Base-by-base conservation (phyloP, 352 stramenopile genomes). In the Albugo laibachii region DNA sequence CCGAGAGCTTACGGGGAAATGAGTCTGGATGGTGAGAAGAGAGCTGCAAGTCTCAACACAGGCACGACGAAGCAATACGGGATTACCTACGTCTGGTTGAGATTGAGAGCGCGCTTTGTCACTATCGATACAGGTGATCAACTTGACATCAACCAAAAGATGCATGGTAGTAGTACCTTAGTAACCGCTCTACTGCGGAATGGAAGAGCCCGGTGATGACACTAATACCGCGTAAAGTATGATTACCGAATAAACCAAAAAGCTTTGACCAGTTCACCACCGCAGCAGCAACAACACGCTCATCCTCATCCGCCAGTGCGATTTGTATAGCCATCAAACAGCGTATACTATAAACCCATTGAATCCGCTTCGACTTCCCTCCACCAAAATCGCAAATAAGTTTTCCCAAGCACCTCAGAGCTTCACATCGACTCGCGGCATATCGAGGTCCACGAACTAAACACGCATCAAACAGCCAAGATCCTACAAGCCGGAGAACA, bases 181-280 rank as follows among this genome's bases (percentile, higher is more conserved):
- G 65, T 31, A 92, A 69, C 13, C 72, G 71, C 36, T 92, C 78
- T 36, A 85, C 53, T 2, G 75, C 78, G 44, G 80, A 75, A 49
- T 92, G 78, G 42, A 88, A 92, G 16, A 69, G 62, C 12, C 75
- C 76, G 4, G 71, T 67, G 53, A 92, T 62, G 36, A 88, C 69
- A n/a, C 70, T 69, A 8, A 69, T 66, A 36, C 78, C 78, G 31
- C 78, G 73, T 14, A 92, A 57, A 0, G 78, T 92, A 48, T 92
- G 75, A 35, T 79, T 84, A 19, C 78, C 78, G 21, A 84, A 87
- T 21, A 83, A 62, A 11, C 67, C 63, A 53, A 92, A 87, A 12
- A 92, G 57, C 21, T 80, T 71, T 0, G 73, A 86, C 72, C 78
- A 92, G 56, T 84, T 92, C 57, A 68, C 84, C 2, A 92, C 72